Evolutionary conservation across 495 filamentous ascomycete species (phyloP).

Genomic region (Penicillium cinerascens): DNA sequence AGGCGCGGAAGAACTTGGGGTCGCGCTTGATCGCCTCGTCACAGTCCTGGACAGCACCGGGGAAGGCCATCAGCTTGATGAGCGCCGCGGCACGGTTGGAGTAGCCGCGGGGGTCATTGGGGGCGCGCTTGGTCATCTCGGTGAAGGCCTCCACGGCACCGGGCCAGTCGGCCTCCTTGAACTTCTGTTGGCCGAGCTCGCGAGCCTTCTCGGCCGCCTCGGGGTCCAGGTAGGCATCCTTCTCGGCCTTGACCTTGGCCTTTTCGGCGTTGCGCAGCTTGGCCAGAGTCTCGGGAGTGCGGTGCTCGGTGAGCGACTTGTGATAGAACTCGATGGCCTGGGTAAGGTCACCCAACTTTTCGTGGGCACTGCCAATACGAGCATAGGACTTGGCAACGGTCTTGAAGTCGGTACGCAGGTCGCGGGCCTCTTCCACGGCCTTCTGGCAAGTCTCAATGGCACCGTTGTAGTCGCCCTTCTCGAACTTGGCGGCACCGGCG

Average conservation of each 20-base stretch:
- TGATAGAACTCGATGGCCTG: constrained; percentile 89
- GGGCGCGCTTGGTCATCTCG: constrained; percentile 96
- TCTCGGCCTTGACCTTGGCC: constrained; percentile 71
- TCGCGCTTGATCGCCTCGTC: constrained; percentile 87
- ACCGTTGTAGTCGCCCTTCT: constrained; percentile 89
- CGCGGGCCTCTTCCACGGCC: constrained; percentile 83
- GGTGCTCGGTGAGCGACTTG: constrained; percentile 92
- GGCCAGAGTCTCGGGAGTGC: constrained; percentile 85
- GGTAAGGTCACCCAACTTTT: constrained; percentile 77
- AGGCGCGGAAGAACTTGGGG: constrained; percentile 89
- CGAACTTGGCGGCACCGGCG: constrained; percentile 87
- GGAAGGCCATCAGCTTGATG: constrained; percentile 94
- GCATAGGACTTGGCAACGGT: constrained; percentile 94
- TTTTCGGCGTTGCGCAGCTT: constrained; percentile 96
- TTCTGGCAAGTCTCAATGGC: constrained; percentile 82
- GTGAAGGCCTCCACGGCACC: constrained; percentile 91
- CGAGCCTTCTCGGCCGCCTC: constrained; percentile 93
- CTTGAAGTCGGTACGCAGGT: constrained; percentile 92
- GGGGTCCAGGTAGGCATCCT: constrained; percentile 80
- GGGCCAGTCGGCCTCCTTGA: constrained; percentile 96
- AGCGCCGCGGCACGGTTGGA: constrained; percentile 96
- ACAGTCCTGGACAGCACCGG: constrained; percentile 88
- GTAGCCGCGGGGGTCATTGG: constrained; percentile 90
- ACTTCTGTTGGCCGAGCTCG: constrained; percentile 90
- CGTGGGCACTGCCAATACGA: constrained; percentile 84